These are phyloP conservation scores for Alternaria brassicicola DNA, from an alignment of 2,329 filamentous ascomycete genomes.

Conservation along the genomic window DNA sequence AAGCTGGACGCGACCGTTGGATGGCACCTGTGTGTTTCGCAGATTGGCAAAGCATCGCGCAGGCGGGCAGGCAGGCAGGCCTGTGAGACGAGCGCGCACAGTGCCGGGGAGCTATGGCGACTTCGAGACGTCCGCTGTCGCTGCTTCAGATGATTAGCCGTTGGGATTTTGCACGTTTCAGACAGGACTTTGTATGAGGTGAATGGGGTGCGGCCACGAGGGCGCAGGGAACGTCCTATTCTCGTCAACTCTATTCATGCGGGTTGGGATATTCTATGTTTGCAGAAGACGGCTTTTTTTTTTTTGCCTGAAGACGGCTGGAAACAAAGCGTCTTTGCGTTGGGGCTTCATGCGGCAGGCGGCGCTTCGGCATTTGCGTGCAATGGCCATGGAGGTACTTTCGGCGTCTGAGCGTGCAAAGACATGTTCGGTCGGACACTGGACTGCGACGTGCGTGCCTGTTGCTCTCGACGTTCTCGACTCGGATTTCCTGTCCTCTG, in stretches of 20 bases:
- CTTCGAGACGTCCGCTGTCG: slow-evolving; percentile 10
- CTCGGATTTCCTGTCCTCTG: not conserved
- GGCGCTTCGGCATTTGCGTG: slow-evolving; percentile 4
- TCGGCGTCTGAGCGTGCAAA: slow-evolving; percentile 5
- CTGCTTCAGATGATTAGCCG: slow-evolving; percentile 18
- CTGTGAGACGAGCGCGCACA: slow-evolving; percentile 16
- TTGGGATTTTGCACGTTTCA: slow-evolving; percentile 19
- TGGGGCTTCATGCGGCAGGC: not conserved
- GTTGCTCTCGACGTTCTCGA: not conserved
- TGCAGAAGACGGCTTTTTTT: not conserved
- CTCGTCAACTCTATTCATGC: slow-evolving; percentile 3
- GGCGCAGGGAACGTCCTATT: slow-evolving; percentile 3
- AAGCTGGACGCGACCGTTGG: slow-evolving; percentile 16
- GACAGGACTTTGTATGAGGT: slow-evolving; percentile 5
- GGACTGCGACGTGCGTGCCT: slow-evolving; percentile 5
- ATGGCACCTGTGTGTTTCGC: slow-evolving; percentile 11
- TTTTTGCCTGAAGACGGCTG: slow-evolving; percentile 2
- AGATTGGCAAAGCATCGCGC: slow-evolving; percentile 17
- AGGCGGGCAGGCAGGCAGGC: no score
- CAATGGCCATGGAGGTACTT: not conserved
- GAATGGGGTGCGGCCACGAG: slow-evolving; percentile 1
- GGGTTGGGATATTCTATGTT: slow-evolving; percentile 2
- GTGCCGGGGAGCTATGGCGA: slow-evolving; percentile 17
- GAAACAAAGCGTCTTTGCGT: not conserved
- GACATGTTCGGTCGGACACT: slow-evolving; percentile 1